Conservation (phyloP, 179 eudicot genomes). For the Nepenthes alata region DNA sequence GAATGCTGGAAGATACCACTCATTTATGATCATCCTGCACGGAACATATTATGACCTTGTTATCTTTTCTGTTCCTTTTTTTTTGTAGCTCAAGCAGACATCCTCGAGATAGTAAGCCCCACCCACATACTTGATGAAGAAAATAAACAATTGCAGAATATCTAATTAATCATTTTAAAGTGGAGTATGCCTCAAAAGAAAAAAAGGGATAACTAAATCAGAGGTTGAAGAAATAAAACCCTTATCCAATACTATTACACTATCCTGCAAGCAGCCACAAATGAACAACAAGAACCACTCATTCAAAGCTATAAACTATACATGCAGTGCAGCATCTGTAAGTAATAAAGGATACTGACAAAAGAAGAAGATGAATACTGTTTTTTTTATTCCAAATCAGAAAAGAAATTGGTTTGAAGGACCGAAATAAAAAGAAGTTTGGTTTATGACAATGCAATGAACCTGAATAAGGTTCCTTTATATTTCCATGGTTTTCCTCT, state of each 20-base stretch:
- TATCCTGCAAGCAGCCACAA: too few species aligned
- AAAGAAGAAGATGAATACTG: not conserved
- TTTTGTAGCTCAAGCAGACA: not conserved
- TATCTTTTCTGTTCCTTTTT: not conserved
- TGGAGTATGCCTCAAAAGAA: not conserved
- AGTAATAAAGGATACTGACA: not conserved
- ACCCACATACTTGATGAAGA: not conserved
- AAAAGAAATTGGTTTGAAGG: not conserved
- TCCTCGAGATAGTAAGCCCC: not conserved
- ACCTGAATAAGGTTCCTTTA: not conserved
- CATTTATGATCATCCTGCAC: constrained; percentile 91
- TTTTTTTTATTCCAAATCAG: not conserved
- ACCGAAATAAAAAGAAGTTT: not conserved
- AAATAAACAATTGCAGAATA: not conserved
- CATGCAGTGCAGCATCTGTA: too few species aligned
- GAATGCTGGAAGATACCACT: constrained; percentile 90
- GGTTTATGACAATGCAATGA: not conserved
- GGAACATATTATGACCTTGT: not conserved
- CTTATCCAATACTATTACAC: too few species aligned
- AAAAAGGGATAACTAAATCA: not conserved
- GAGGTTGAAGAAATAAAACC: not conserved
- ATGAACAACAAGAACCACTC: too few species aligned
- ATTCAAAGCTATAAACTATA: too few species aligned
- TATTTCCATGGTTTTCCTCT: not conserved
- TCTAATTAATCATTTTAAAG: not conserved